Evolutionary conservation across 2,329 filamentous ascomycete species (phyloP), one percentile per base, ranked within the genome.

Genomic region (Exophiala alcalophila): DNA sequence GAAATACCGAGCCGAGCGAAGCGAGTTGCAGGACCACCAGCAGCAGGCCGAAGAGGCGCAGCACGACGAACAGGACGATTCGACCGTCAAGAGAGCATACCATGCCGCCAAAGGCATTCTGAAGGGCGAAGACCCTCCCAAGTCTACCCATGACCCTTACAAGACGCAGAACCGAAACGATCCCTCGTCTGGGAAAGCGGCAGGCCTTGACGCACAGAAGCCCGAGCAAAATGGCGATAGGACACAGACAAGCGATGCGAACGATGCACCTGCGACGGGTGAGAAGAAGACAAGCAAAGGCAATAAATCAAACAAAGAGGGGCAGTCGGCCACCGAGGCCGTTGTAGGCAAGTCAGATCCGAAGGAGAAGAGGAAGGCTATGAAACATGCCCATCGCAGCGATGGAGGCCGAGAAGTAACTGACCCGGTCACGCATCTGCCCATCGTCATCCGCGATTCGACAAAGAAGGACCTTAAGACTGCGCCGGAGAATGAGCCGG

Each of bases 361-460:
- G 1, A 71, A 68, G 54, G 61, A 70, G 47, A 66, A 68, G 46
- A 61, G 72, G 26, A 74, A 75, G 57, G 53, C 60, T 9, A 68
- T 74, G 66, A 72, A 74, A 57, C 68, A 73, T 44, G 64, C 63
- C 45, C 65, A 61, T 31, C 64, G 68, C 20, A 68, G 73, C 44
- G 64, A 68, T 20, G 68, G 71, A 18, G 70, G 73, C 44, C 67
- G 74, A 46, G 72, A 83, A 58, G 83, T 86, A 32, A 86, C 82
- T 1, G 83, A 87, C 56, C 83, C 83, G 0, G 73, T 86, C 26
- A 87, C 83, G 1, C 83, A 86, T 62, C 68, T 86, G 2, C 81
- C 82, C 2, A 73, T 86, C 33, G 69, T 65, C 24, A 82, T 86
- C 24, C 80, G 84, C 57, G 83, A 86, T 57, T 81, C 81, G 55